These are phyloP conservation scores for Cryptococcus jaspeensis DNA, from an alignment of 1,284 basidiomycete genomes.

Conservation along the genomic window DNA sequence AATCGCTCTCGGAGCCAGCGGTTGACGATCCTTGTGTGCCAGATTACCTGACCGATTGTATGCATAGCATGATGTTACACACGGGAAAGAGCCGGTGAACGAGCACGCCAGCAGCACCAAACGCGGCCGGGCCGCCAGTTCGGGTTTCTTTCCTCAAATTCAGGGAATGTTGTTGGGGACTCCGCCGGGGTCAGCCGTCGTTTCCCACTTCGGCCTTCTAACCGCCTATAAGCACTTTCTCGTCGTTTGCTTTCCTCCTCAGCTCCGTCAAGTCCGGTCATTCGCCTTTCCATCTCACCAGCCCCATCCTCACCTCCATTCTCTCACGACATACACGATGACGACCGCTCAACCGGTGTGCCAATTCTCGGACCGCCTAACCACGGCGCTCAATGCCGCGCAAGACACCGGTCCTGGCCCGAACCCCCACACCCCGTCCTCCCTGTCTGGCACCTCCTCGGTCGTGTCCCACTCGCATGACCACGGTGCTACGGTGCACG, in stretches of 20 bases:
- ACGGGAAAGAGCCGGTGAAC: no score
- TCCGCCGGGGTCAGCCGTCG: no score
- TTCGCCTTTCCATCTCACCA: no score
- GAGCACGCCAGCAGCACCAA: no score
- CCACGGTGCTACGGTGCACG: conserved; percentile 22
- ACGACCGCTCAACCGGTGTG: conserved; percentile 29
- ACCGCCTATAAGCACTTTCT: background rate
- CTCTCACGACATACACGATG: background rate
- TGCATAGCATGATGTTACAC: no score
- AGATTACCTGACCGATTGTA: no score
- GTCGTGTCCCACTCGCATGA: conserved; percentile 23
- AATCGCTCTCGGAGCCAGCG: no score
- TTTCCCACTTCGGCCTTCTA: background rate
- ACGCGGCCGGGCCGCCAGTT: no score
- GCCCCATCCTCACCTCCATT: background rate
- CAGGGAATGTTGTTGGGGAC: background rate
- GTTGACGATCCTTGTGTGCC: no score
- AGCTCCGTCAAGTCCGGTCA: background rate
- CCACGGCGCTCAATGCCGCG: conserved; percentile 29
- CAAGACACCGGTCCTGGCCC: background rate
- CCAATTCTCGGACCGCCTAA: conserved; percentile 47
- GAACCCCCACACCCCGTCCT: conserved; percentile 6
- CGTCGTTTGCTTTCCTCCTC: background rate
- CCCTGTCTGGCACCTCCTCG: conserved; percentile 2
- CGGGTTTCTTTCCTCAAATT: background rate